Evolutionary conservation across 2,329 filamentous ascomycete species (phyloP), one percentile per base, ranked within the genome.

Genomic region (Aurifilum marmelostoma): DNA sequence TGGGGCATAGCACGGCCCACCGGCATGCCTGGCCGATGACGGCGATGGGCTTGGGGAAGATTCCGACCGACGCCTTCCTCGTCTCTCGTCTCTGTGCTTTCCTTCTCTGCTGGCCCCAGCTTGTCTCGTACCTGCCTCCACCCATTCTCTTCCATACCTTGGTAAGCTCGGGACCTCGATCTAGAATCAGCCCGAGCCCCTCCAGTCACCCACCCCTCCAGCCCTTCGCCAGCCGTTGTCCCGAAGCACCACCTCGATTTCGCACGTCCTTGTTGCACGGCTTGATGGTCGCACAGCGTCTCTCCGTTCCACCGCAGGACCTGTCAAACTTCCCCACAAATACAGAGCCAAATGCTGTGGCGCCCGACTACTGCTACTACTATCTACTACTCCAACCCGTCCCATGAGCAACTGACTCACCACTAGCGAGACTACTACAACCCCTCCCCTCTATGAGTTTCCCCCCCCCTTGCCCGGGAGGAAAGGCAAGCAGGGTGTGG

Each of bases 311-410:
- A 69, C 67, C 18, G 54, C 66, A 69, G 39, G 29, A n/a, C 9
- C 39, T 69, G 58, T 63, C 54, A 68, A 50, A 61, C 39, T 63
- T 69, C 66, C 67, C 69, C 69, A 67, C 69, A 66, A 58, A 37
- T 65, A 37, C 47, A 56, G 39, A 66, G 32, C 43, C 66, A 54
- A 63, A 14, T 37, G 37, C 59, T 27, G n/a, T 43, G 59, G n/a
- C 37, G 24, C n/a, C 43, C 12, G 8, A 6, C 43, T n/a, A 16
- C 43, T 47, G 6, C 18, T 18, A 16, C 18, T 47, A 4, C 4
- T 8, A 6, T 18, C 41, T 47, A 21, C 41, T 43, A 54, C 50
- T 54, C 2, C 24, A 56, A 2, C 24, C 7, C 12, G 5, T 29
- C 27, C 52, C 24, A 29, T 54, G 24, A 54, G 29, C 52, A 29